Evolutionary conservation across 2,329 filamentous ascomycete species (phyloP).

Genomic region (Sphaerulina populicola): DNA sequence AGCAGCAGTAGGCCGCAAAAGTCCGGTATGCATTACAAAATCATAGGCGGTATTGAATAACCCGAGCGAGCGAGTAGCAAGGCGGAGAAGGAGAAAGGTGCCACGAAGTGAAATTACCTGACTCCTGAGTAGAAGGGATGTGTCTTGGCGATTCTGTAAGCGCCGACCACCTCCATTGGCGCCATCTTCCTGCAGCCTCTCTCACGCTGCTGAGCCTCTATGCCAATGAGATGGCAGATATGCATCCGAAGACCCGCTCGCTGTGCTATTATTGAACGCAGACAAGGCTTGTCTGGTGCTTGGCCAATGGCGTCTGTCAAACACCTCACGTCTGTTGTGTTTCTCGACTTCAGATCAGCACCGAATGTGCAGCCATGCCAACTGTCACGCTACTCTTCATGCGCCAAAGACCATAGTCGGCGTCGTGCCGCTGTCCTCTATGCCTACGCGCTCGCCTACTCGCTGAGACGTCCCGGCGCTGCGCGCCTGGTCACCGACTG

Average conservation of each 20-base stretch:
- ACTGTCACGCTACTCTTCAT: conserved; percentile 8
- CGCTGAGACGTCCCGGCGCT: conserved; percentile 15
- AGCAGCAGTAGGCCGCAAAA: too few relatives aligned
- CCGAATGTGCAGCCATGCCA: conserved; percentile 10
- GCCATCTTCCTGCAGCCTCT: conserved; percentile 8
- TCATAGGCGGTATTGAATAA: too few relatives aligned
- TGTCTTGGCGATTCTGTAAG: not conserved
- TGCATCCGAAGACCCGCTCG: not conserved
- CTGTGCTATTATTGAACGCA: conserved; percentile 12
- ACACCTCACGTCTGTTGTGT: conserved; percentile 4
- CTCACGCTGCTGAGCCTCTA: conserved; percentile 2
- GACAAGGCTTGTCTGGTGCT: conserved; percentile 7
- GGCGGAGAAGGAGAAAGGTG: too few relatives aligned
- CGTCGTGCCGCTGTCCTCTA: conserved; percentile 10
- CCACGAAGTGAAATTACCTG: too few relatives aligned
- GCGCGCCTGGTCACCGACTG: conserved; percentile 12
- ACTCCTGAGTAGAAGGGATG: too few relatives aligned
- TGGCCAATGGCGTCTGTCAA: conserved; percentile 14
- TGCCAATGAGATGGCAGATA: conserved; percentile 7
- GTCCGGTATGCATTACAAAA: too few relatives aligned
- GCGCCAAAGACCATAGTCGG: conserved; percentile 8
- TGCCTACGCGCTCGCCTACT: conserved; percentile 21
- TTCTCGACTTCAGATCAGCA: conserved; percentile 10
- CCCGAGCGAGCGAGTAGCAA: too few relatives aligned
- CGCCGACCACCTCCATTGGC: conserved; percentile 2